phyloP scores from a whole-genome alignment of 352 stramenopile genomes.

The Paralagenidium karlingii region DNA sequence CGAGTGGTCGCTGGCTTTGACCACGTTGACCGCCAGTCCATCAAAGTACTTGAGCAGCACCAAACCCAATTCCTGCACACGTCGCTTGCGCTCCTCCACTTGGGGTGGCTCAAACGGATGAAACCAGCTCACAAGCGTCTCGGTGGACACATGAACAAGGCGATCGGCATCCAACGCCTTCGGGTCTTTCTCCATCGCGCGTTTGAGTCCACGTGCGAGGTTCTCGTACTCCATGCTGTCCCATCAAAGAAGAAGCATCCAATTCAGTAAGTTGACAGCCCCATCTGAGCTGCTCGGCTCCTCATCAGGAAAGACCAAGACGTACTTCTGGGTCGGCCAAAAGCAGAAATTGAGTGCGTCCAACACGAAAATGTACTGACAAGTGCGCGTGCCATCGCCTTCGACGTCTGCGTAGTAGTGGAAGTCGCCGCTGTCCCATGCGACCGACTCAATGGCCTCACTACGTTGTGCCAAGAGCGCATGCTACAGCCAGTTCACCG shows the following conservation, averaged over 20 bases:
- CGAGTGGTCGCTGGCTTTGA: slow-evolving; percentile 31
- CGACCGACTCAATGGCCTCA: slow-evolving; percentile 23
- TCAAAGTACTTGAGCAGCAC: slow-evolving; percentile 34
- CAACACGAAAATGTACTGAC: slow-evolving; percentile 81
- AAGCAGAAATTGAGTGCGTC: slow-evolving; percentile 89
- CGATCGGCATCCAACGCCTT: slow-evolving; percentile 37
- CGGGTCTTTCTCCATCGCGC: slow-evolving; percentile 38
- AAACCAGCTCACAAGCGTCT: slow-evolving; percentile 47
- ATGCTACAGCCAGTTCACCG: not conserved
- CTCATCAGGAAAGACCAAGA: slow-evolving; percentile 1
- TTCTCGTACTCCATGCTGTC: slow-evolving; percentile 82
- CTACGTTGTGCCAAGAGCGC: not conserved
- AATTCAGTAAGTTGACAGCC: slow-evolving; percentile 1
- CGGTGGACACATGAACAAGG: slow-evolving; percentile 23
- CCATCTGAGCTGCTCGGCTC: too few species aligned
- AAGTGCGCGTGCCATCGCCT: slow-evolving; percentile 55
- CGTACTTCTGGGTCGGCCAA: slow-evolving; percentile 65
- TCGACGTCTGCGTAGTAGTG: slow-evolving; percentile 72
- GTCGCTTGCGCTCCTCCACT: slow-evolving; percentile 40
- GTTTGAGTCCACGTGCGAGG: slow-evolving; percentile 58
- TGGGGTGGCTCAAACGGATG: slow-evolving; percentile 44
- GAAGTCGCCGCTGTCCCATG: slow-evolving; percentile 69
- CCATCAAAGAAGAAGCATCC: not conserved
- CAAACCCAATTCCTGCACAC: slow-evolving; percentile 39
- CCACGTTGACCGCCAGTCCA: slow-evolving; percentile 32